Conservation (phyloP, 2,329 filamentous ascomycete genomes). For the Phaeoacremonium minimum region DNA sequence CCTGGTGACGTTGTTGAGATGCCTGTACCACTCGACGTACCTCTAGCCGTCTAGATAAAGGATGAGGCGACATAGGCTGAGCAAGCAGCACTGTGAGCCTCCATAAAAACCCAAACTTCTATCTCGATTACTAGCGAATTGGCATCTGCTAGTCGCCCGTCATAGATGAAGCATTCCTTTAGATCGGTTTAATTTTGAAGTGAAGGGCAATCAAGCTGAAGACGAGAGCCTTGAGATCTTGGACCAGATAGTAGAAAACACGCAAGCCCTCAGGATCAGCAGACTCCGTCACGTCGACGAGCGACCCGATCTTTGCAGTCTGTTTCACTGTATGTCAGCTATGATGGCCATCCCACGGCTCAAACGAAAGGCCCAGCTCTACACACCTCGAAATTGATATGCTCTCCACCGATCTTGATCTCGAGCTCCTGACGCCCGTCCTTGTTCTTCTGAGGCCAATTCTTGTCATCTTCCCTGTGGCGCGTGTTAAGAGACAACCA, state of each 20-base stretch:
- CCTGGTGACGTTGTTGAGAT: too few relatives aligned
- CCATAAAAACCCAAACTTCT: too few relatives aligned
- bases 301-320: conserved; percentile 97
- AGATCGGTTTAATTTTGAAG: conserved; percentile 91
- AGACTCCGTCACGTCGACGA: conserved; percentile 95
- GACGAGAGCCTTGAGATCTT: conserved; percentile 92
- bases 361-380: too few relatives aligned
- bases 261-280: conserved; percentile 92
- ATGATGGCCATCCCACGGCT: too few relatives aligned
- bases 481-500: too few relatives aligned
- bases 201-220: conserved; percentile 95
- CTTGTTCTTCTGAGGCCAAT: conserved; percentile 99
- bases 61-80: too few relatives aligned
- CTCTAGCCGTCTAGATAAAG: too few relatives aligned
- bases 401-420: conserved; percentile 87
- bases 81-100: too few relatives aligned
- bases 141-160: too few relatives aligned
- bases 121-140: too few relatives aligned
- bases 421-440: conserved; percentile 95
- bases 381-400: conserved; percentile 92
- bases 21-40: too few relatives aligned
- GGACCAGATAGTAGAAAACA: conserved; percentile 98
- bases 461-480: conserved; percentile 92
- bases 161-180: too few relatives aligned
- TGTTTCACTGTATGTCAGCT: conserved; percentile 31